These are phyloP conservation scores for Hygrophorus russula DNA, from an alignment of 768 basidiomycete genomes.

Conservation along the genomic window DNA sequence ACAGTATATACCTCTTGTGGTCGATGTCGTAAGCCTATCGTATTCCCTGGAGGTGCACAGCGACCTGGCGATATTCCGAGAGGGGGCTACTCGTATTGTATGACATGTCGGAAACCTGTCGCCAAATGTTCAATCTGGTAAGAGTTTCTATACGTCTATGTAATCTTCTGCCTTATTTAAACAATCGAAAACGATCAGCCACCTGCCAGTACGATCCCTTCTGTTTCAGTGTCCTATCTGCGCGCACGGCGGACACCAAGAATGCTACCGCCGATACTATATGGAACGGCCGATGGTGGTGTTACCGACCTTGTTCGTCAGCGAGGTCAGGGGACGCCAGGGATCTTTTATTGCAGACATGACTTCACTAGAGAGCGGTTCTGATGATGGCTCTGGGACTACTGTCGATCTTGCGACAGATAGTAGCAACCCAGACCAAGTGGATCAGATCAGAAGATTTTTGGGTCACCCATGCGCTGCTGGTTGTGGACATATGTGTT, in stretches of 20 bases:
- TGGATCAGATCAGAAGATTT: slow-evolving; percentile 14
- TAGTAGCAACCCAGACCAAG: slow-evolving; percentile 12
- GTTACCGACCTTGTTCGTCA: too few species aligned
- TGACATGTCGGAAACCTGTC: slow-evolving; percentile 35
- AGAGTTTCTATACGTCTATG: slow-evolving; percentile 12
- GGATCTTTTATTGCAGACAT: too few species aligned
- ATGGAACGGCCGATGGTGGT: slow-evolving; percentile 42
- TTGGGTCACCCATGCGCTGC: slow-evolving; percentile 59
- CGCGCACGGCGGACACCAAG: slow-evolving; percentile 71
- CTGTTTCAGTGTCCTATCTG: slow-evolving; percentile 71
- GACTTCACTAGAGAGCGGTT: slow-evolving; percentile 9
- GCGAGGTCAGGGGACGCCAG: too few species aligned
- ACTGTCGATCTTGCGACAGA: slow-evolving; percentile 11
- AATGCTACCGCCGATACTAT: slow-evolving; percentile 66
- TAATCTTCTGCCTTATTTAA: not conserved
- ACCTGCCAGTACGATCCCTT: slow-evolving; percentile 60
- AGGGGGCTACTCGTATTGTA: slow-evolving; percentile 46
- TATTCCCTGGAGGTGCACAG: slow-evolving; percentile 26
- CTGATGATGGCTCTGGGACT: slow-evolving; percentile 17
- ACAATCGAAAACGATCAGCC: slow-evolving; percentile 30
- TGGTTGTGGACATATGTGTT: too few species aligned
- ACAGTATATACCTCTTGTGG: slow-evolving; percentile 61
- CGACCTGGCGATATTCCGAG: slow-evolving; percentile 15
- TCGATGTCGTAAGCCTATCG: slow-evolving; percentile 54
- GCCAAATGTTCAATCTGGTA: slow-evolving; percentile 67